A percentile compares a stretch with the other conserved stretches of the same genome.
Evolutionary conservation across 495 filamentous ascomycete genomes (phyloP).

Genomic region (Choiromyces venosus): DNA sequence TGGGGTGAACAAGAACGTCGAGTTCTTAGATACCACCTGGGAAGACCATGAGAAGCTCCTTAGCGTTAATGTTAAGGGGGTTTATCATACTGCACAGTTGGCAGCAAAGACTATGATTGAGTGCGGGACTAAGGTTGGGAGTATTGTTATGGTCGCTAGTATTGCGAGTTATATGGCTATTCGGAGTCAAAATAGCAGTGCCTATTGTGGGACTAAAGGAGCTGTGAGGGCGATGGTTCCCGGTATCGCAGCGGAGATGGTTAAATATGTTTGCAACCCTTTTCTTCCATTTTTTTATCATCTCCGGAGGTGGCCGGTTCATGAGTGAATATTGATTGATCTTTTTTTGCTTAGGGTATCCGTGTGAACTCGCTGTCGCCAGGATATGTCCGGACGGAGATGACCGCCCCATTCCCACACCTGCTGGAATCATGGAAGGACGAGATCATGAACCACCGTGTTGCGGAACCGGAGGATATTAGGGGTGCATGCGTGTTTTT

Average conservation of each 20-base stretch:
- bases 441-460: conserved; percentile 80
- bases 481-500: conserved; percentile 89
- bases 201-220: conserved; percentile 45
- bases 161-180: conserved; percentile 49
- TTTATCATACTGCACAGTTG: conserved; percentile 56
- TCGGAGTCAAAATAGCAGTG: conserved; percentile 23
- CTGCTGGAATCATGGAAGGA: conserved; percentile 80
- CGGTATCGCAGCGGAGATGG: conserved; percentile 60
- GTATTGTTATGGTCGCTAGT: conserved; percentile 49
- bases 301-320: conserved; percentile 74
- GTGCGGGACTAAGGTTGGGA: conserved; percentile 48
- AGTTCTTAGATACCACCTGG: conserved; percentile 45
- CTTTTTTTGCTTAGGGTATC: conserved; percentile 63
- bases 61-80: conserved; percentile 77
- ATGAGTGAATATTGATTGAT: conserved; percentile 67
- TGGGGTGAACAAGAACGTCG: conserved; percentile 48
- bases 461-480: conserved; percentile 85
- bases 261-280: conserved; percentile 58
- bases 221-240: conserved; percentile 41
- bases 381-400: conserved; percentile 65
- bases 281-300: not conserved
- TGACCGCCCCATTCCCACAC: conserved; percentile 80
- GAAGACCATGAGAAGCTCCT: conserved; percentile 48
- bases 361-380: conserved; percentile 86
- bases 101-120: conserved; percentile 50